Evolutionary conservation across 805 yeast genomes (phyloP), one percentile per base, ranked within the genome.

Genomic region (Lipomyces yamadae): DNA sequence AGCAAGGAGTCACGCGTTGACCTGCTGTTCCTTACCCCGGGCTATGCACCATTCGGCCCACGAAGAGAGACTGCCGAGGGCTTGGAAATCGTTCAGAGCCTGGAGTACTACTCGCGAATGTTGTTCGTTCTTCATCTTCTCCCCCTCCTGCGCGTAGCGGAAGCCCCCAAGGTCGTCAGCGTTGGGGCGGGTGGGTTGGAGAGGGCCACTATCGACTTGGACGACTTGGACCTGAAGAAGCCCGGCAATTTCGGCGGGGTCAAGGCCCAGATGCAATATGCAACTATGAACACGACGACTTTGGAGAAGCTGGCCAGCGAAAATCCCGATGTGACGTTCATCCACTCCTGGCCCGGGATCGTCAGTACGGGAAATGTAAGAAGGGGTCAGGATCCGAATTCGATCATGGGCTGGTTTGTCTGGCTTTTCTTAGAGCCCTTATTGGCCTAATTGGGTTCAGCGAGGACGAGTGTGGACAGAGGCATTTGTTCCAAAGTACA

Each of bases 91-190:
- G 55, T 29, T 50, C 55, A 50, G 55, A 11, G 55, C 55, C 55
- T 50, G 55, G 55, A 50, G 55, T 50, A 50, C 55, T 50, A 50
- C 55, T 50, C 55, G 11, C 55, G 55, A 50, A 50, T 50, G 32
- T 13, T 50, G 55, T 50, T 50, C 55, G 55, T 50, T 50, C 55
- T 50, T 24, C 55, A 50, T 50, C 55, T 50, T 11, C 55, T 50
- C 55, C 55, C 55, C 55, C 55, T 50, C 55, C 55, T 50, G 2
- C 32, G 55, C 55, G 55, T 7, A 50, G 55, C 11, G 55, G 55
- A 50, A 50, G 55, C 55, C 55, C 11, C 55, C 55, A 50, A 50
- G 55, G 55, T 50, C 55, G 55, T 50, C 55, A 50, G 55, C 55
- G 55, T 50, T 11, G 1, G 1, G 55, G 55, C 32, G 55, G 55